Percentiles rank a stretch among this genome's conserved stretches.
Evolutionary conservation across 2,329 filamentous ascomycete species (phyloP).

Genomic region (Malbranchea zuffiana): DNA sequence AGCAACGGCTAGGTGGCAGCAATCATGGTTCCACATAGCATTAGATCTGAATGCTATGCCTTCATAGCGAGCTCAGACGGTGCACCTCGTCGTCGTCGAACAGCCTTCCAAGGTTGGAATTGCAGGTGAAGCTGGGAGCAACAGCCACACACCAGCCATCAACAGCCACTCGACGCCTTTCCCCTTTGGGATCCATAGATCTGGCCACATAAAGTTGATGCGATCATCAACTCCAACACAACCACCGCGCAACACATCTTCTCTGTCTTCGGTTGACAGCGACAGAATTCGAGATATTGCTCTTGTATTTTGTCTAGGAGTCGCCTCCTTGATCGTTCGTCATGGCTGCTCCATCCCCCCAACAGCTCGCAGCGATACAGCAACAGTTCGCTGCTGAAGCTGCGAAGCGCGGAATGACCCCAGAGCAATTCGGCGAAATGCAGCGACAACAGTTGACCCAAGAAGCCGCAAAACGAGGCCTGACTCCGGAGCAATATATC

Average conservation of each 20-base stretch:
- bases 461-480: conserved; percentile 41
- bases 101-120: too few species aligned
- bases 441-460: conserved; percentile 37
- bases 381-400: conserved; percentile 73
- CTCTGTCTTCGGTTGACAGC: too few species aligned
- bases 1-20: too few species aligned
- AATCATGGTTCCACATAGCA: too few species aligned
- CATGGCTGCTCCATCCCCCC: conserved; percentile 52
- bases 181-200: conserved; percentile 11
- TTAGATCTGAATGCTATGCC: too few species aligned
- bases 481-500: conserved; percentile 43
- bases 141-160: conserved; percentile 4
- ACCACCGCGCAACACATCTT: background rate
- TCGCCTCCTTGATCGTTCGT: background rate
- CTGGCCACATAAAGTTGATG: conserved; percentile 11
- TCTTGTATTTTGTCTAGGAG: background rate
- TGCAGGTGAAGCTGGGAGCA: background rate
- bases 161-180: conserved; percentile 7
- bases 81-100: too few species aligned
- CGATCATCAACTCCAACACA: conserved; percentile 3
- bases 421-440: conserved; percentile 68
- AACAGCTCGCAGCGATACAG: conserved; percentile 79
- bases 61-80: too few species aligned
- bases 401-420: conserved; percentile 69
- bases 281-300: too few species aligned